Conservation (phyloP, 2,329 filamentous ascomycete species). For the Proliferodiscus dingleyae region DNA sequence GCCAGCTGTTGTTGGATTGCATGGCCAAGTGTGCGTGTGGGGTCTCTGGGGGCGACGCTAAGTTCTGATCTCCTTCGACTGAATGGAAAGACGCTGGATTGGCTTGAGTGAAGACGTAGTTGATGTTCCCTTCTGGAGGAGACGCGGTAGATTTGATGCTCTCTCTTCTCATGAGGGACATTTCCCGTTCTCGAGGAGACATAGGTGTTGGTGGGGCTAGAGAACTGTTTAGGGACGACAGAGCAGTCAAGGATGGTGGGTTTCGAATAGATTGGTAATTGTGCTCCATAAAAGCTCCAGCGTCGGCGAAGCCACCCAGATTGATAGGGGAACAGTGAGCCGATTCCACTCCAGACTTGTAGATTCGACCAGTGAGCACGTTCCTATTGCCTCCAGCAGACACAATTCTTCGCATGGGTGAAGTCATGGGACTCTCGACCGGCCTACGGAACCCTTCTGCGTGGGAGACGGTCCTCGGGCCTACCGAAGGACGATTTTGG, state of each 20-base stretch:
- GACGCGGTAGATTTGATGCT: slow-evolving; percentile 21
- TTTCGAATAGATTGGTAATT: slow-evolving; percentile 24
- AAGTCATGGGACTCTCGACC: slow-evolving; percentile 25
- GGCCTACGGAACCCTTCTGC: slow-evolving; percentile 27
- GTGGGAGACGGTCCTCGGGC: slow-evolving; percentile 30
- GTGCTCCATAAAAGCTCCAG: slow-evolving; percentile 26
- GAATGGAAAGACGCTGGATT: slow-evolving; percentile 21
- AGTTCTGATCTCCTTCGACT: slow-evolving; percentile 21
- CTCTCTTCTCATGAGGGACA: slow-evolving; percentile 23
- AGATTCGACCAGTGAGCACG: slow-evolving; percentile 27
- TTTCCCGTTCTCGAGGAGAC: slow-evolving; percentile 28
- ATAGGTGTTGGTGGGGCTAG: slow-evolving; percentile 31
- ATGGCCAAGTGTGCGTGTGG: slow-evolving; percentile 21
- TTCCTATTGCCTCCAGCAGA: slow-evolving; percentile 29
- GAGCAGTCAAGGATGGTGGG: slow-evolving; percentile 19
- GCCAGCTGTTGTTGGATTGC: slow-evolving; percentile 17
- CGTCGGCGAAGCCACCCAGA: slow-evolving; percentile 23
- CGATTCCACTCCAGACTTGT: slow-evolving; percentile 27
- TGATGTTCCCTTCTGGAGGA: slow-evolving; percentile 20
- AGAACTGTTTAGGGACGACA: slow-evolving; percentile 28
- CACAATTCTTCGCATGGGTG: slow-evolving; percentile 30
- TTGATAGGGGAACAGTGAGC: slow-evolving; percentile 31
- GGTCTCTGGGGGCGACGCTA: slow-evolving; percentile 29
- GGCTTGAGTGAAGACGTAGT: slow-evolving; percentile 22
- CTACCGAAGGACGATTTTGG: slow-evolving; percentile 21